phyloP scores from a whole-genome alignment of 1,284 basidiomycete species.

The Meira miltonrushii region DNA sequence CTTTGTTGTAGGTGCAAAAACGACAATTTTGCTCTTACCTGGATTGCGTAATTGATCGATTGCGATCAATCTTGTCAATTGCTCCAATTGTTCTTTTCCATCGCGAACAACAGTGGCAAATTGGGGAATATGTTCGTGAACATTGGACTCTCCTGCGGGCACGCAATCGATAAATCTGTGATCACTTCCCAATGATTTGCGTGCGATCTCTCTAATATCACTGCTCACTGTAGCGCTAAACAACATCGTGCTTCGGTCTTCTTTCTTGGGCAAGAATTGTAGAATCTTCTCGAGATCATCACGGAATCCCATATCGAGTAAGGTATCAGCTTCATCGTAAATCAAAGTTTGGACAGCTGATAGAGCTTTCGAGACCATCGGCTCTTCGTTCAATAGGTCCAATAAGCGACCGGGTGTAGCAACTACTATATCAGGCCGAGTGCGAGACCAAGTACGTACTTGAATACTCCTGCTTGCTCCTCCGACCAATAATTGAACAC shows the following conservation, averaged over 20 bases:
- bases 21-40: conserved; percentile 69
- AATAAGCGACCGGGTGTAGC: conserved; percentile 84
- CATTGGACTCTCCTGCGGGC: conserved; percentile 61
- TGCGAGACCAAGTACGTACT: conserved; percentile 63
- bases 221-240: conserved; percentile 77
- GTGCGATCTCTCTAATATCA: conserved; percentile 57
- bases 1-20: conserved; percentile 87
- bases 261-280: conserved; percentile 63
- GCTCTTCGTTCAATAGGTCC: conserved; percentile 63
- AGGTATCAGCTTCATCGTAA: conserved; percentile 89
- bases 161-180: conserved; percentile 63
- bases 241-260: conserved; percentile 79
- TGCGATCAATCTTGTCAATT: conserved; percentile 72
- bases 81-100: conserved; percentile 69
- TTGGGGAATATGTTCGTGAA: conserved; percentile 75
- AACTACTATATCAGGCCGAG: conserved; percentile 78
- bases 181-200: conserved; percentile 60
- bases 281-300: conserved; percentile 77
- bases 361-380: conserved; percentile 34
- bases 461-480: conserved; percentile 68
- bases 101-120: conserved; percentile 70
- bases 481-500: conserved; percentile 74
- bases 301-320: conserved; percentile 93
- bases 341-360: conserved; percentile 65
- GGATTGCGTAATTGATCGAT: conserved; percentile 81